These are phyloP conservation scores for Penicillium bialowiezense DNA, from an alignment of 495 filamentous ascomycete species.

Conservation along the genomic window DNA sequence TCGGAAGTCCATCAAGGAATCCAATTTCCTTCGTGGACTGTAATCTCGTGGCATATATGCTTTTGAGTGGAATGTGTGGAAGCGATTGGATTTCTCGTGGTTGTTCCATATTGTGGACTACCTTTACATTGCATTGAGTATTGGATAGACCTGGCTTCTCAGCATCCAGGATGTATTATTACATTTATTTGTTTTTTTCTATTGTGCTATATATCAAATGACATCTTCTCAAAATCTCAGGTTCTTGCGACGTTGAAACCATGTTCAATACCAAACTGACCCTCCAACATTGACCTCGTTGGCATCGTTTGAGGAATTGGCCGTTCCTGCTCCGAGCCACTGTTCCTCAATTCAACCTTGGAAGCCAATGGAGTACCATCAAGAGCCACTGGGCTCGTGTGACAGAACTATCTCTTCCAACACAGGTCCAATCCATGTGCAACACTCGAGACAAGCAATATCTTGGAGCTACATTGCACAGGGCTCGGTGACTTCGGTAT, in stretches of 20 bases:
- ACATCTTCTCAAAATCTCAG: slow-evolving; percentile 8
- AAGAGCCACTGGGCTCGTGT: too few relatives aligned
- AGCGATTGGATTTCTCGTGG: slow-evolving; percentile 10
- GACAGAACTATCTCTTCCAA: too few relatives aligned
- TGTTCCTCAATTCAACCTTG: too few relatives aligned
- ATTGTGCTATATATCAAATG: slow-evolving; percentile 32
- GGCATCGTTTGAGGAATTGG: slow-evolving; percentile 10
- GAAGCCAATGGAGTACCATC: too few relatives aligned
- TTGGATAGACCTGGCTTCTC: slow-evolving; percentile 5
- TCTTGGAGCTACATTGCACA: neutral
- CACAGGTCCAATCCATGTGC: slow-evolving; percentile 23
- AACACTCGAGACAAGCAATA: slow-evolving; percentile 21
- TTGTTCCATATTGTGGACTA: neutral
- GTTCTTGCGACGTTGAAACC: too few relatives aligned
- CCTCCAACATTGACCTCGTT: too few relatives aligned
- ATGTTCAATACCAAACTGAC: too few relatives aligned
- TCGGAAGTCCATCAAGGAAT: slow-evolving; percentile 81
- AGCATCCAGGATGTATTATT: slow-evolving; percentile 28
- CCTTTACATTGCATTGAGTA: slow-evolving; percentile 9
- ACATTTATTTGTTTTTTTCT: slow-evolving; percentile 21
- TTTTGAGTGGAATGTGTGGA: slow-evolving; percentile 8
- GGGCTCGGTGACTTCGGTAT: neutral
- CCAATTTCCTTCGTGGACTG: slow-evolving; percentile 87
- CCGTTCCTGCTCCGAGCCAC: slow-evolving; percentile 36
- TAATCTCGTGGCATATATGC: slow-evolving; percentile 31